Evolutionary conservation across 305 asterid genomes (phyloP).

Genomic region (Solanum hybrid): DNA sequence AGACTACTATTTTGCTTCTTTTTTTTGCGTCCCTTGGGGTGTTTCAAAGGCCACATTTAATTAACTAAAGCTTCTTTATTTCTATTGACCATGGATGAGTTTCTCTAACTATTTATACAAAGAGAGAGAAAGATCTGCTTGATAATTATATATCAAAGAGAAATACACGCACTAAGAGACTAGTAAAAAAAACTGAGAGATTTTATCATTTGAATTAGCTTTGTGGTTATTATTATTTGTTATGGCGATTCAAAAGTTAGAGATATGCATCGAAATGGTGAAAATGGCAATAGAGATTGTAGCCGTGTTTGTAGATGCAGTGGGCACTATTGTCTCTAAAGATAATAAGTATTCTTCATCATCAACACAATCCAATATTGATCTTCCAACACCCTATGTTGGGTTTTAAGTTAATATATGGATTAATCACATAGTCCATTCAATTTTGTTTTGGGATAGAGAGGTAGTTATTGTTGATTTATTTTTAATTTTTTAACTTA

Average conservation of each 20-base stretch:
- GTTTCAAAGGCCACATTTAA: neutral
- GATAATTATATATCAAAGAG: neutral
- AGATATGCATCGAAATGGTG: neutral
- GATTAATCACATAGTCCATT: neutral
- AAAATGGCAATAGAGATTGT: conserved; percentile 4
- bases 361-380: neutral
- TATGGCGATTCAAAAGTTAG: neutral
- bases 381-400: neutral
- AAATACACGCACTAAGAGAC: neutral
- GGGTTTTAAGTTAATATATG: neutral
- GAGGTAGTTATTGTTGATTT: neutral
- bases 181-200: neutral
- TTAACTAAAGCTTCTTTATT: neutral
- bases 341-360: neutral
- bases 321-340: neutral
- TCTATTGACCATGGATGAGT: neutral
- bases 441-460: neutral
- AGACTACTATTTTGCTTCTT: neutral
- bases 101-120: neutral
- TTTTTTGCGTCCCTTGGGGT: neutral
- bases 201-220: neutral
- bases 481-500: neutral
- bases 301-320: neutral
- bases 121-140: neutral
- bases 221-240: neutral